Percentiles rank a stretch among this genome's conserved stretches.
These are phyloP conservation scores for Penicillium sp. DNA, from an alignment of 2,329 filamentous ascomycete species.

Conservation along the genomic window DNA sequence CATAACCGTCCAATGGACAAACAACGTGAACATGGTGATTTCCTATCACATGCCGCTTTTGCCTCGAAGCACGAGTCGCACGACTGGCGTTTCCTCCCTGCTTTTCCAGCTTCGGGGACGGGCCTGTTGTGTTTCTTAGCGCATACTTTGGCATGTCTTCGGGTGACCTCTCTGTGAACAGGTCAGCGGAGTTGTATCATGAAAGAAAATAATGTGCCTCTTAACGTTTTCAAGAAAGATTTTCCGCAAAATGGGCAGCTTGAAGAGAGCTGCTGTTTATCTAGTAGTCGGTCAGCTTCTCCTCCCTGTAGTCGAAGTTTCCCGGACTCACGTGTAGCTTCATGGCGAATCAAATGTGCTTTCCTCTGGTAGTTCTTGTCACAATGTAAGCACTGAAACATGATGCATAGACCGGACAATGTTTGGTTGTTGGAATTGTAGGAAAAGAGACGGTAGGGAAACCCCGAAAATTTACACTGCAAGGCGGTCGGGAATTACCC, in stretches of 20 bases:
- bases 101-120: slow-evolving; percentile 25
- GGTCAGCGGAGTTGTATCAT: background rate
- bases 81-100: slow-evolving; percentile 31
- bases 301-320: background rate
- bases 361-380: slow-evolving; percentile 31
- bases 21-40: slow-evolving; percentile 27
- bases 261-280: slow-evolving; percentile 23
- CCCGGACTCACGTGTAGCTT: slow-evolving; percentile 26
- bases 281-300: slow-evolving; percentile 16
- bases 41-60: slow-evolving; percentile 28
- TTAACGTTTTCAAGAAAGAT: slow-evolving; percentile 28
- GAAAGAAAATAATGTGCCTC: background rate
- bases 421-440: background rate
- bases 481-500: background rate
- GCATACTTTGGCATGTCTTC: slow-evolving; percentile 30
- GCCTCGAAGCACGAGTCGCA: slow-evolving; percentile 29
- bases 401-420: slow-evolving; percentile 1
- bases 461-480: background rate
- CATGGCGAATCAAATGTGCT: slow-evolving; percentile 29
- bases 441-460: background rate
- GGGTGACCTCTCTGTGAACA: slow-evolving; percentile 27
- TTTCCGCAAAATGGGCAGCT: slow-evolving; percentile 32
- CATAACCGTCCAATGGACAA: slow-evolving; percentile 20
- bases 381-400: slow-evolving; percentile 30
- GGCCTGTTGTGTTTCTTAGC: slow-evolving; percentile 31